These are phyloP conservation scores for Yamadazyma blattariae DNA, from an alignment of 1,139 yeast species.

Conservation along the genomic window DNA sequence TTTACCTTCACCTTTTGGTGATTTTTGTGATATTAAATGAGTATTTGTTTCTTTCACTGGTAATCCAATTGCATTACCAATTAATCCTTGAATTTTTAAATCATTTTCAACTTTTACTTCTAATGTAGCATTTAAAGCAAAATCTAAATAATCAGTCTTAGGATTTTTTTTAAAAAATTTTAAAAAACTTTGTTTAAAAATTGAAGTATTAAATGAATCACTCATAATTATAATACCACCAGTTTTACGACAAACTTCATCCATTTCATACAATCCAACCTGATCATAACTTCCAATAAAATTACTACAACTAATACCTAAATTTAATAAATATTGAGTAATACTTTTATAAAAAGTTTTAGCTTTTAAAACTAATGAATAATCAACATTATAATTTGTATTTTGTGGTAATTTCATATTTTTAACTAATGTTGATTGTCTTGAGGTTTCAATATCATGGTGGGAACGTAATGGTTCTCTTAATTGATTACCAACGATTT, in stretches of 20 bases:
- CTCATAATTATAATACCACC: conserved; percentile 64
- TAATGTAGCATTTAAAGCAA: conserved; percentile 58
- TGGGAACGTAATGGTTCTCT: conserved; percentile 60
- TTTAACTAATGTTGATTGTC: conserved; percentile 23
- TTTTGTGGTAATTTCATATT: conserved; percentile 27
- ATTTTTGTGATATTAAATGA: conserved; percentile 24
- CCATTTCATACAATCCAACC: conserved; percentile 66
- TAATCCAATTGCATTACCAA: conserved; percentile 54
- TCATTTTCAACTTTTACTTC: conserved; percentile 52
- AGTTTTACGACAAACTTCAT: conserved; percentile 51
- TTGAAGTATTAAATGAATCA: conserved; percentile 63
- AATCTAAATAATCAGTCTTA: conserved; percentile 33
- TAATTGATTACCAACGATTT: conserved; percentile 44
- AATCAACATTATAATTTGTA: conserved; percentile 22
- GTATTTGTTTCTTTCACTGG: conserved; percentile 29
- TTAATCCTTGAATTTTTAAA: conserved; percentile 52
- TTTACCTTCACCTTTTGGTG: conserved; percentile 46
- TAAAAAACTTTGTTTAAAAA: conserved; percentile 61
- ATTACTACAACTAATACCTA: conserved; percentile 55
- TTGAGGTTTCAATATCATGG: conserved; percentile 50
- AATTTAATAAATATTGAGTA: conserved; percentile 31
- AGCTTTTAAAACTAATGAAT: conserved; percentile 31
- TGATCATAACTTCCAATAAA: conserved; percentile 69
- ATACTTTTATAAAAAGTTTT: conserved; percentile 44
- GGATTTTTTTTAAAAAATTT: conserved; percentile 43